Conservation (phyloP, 371 early-diverging fungal genomes). For the Saksenaea oblongispora region DNA sequence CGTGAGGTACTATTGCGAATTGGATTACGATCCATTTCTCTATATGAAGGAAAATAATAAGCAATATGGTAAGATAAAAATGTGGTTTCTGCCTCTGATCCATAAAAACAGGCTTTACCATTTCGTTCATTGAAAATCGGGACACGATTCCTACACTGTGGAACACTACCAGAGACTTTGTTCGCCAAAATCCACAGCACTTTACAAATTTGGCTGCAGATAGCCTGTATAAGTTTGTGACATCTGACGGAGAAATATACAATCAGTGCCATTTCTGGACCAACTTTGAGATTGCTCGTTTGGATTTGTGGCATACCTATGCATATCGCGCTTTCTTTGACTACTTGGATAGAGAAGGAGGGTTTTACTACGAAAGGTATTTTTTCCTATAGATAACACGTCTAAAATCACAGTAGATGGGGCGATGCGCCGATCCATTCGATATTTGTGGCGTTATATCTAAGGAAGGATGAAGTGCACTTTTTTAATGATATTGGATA, state of each 20-base stretch:
- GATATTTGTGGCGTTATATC: conserved; percentile 71
- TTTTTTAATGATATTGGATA: conserved; percentile 91
- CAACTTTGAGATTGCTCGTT: conserved; percentile 90
- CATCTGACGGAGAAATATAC: conserved; percentile 37
- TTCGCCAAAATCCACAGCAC: conserved; percentile 14
- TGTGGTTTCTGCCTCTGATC: neutral
- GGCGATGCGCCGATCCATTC: conserved; percentile 97
- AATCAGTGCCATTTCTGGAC: conserved; percentile 87
- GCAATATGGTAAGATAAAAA: conserved; percentile 60
- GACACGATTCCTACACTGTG: conserved; percentile 79
- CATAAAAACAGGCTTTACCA: conserved; percentile 50
- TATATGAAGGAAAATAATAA: conserved; percentile 75
- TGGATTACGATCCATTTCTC: conserved; percentile 83
- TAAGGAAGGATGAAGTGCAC: conserved; percentile 74
- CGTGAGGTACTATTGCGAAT: conserved; percentile 74
- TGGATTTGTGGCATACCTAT: conserved; percentile 75
- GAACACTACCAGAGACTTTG: conserved; percentile 48
- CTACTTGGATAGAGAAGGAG: conserved; percentile 61
- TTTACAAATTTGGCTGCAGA: conserved; percentile 21
- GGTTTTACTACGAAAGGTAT: conserved; percentile 59
- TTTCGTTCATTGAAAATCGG: conserved; percentile 70
- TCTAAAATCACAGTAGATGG: conserved; percentile 54
- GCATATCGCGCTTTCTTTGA: conserved; percentile 58
- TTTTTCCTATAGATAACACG: neutral
- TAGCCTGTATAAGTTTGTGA: conserved; percentile 26